Evolutionary conservation across 106 monocot species (phyloP), one percentile per base, ranked within the genome.

Genomic region (Hemerocallis citrina): DNA sequence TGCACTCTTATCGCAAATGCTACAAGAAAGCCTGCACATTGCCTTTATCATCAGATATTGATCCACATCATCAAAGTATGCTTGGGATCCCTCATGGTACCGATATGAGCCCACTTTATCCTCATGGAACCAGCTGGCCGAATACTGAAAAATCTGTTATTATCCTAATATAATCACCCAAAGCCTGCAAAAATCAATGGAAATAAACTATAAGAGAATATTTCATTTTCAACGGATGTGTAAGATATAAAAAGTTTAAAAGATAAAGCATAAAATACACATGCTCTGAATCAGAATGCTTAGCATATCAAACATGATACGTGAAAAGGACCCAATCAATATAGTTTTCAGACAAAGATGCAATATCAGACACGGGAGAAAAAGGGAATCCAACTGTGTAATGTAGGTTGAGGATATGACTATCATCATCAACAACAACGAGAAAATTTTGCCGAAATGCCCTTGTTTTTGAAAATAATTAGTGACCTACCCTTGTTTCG

Each of bases 1-100:
- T 22, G 34, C 55, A 37, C 34, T 75, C 38, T 59, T 78, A 35
- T 95, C 94, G 63, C 95, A 96, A 6, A 96, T 65, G 35, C 86
- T 90, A 73, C 95, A 96, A 15, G 90, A 90, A 57, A 88, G 86
- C 54, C 76, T 77, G 68, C 90, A 96, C 90, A 90, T 90, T 23
- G 86, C 90, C 65, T 80, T 78, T 64, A 87, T 87, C 86, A 84
- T 96, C 72, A 43, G 76, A 68, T 86, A 94, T 16, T 94, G 94
- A 21, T 89, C 94, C 17, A 25, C 46, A 73, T 94, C 86, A 47
- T 94, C 94, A 81, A 94, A 85, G 54, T 70, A 93, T 13, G 89
- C 86, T 57, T 96, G 81, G 16, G 84, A 77, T 41, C 81, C 86
- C 63, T 90, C 90, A 58, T 96, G 90, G 63, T 81, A 90, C 86